Percentiles rank a stretch among this genome's conserved stretches.
Conservation (phyloP, 2,329 filamentous ascomycete species). For the Stemphylium beticola region DNA sequence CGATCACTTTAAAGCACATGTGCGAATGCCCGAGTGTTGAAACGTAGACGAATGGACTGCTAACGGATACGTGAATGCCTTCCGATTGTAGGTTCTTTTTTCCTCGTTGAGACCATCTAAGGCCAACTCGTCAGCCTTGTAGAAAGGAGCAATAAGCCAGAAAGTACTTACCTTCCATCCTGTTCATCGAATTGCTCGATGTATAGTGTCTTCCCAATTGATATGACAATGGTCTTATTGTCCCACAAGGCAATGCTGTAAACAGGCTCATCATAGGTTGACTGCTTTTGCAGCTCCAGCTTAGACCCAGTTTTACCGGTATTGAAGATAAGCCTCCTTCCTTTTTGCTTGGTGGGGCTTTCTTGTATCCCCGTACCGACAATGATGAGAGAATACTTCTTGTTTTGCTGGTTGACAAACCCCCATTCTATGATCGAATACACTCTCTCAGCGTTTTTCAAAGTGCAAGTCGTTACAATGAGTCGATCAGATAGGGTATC, state of each 20-base stretch:
- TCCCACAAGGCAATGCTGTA: constrained; percentile 40
- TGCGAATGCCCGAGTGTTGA: constrained; percentile 63
- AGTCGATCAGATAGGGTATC: constrained; percentile 29
- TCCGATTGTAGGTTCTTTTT: constrained; percentile 54
- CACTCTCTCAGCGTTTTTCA: constrained; percentile 65
- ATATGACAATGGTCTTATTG: constrained; percentile 32
- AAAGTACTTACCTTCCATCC: constrained; percentile 24
- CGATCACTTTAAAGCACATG: constrained; percentile 53
- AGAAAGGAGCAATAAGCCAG: neutral
- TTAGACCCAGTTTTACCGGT: constrained; percentile 52
- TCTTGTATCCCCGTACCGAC: constrained; percentile 56
- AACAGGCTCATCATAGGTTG: constrained; percentile 38
- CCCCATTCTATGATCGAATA: constrained; percentile 69
- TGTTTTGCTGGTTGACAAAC: constrained; percentile 60
- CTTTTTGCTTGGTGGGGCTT: constrained; percentile 26
- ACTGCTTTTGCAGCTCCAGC: constrained; percentile 55
- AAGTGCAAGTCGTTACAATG: constrained; percentile 59
- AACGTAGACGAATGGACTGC: constrained; percentile 57
- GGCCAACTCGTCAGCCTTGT: neutral
- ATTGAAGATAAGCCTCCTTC: constrained; percentile 41
- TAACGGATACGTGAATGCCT: constrained; percentile 58
- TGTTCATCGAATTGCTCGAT: constrained; percentile 39
- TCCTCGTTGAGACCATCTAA: constrained; percentile 50
- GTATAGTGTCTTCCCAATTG: constrained; percentile 31
- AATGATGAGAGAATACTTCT: constrained; percentile 67